Conservation (phyloP, 306 rosid genomes). For the Leucaena leucocephala region DNA sequence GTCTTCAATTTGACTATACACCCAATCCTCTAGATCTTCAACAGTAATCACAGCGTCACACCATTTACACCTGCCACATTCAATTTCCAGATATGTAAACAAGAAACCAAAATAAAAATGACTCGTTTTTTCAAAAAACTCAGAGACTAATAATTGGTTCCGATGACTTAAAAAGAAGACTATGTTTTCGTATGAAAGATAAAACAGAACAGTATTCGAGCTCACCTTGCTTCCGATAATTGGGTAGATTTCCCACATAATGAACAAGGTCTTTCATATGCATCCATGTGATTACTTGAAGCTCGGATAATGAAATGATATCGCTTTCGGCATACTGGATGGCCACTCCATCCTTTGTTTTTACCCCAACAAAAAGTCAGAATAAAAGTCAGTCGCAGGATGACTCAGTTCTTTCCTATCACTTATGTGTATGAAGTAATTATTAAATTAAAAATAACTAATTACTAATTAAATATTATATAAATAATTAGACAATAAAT, state of each 20-base stretch:
- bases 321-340: conserved; percentile 50
- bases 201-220: background rate
- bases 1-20: conserved; percentile 58
- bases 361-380: conserved; percentile 16
- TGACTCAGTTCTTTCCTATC: background rate
- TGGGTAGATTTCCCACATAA: conserved; percentile 31
- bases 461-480: too few species aligned
- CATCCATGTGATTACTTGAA: conserved; percentile 32
- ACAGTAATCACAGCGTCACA: conserved; percentile 35
- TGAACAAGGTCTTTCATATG: conserved; percentile 43
- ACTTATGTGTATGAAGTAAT: too few species aligned
- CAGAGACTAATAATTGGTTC: background rate
- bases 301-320: conserved; percentile 49
- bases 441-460: too few species aligned
- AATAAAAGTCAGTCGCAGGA: conserved; percentile 7
- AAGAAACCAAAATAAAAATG: background rate
- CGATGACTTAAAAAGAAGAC: background rate
- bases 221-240: conserved; percentile 43
- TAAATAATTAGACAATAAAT: too few species aligned
- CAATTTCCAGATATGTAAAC: conserved; percentile 25
- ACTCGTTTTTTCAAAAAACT: conserved; percentile 4
- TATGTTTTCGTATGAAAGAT: background rate
- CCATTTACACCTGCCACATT: conserved; percentile 39
- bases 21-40: conserved; percentile 61
- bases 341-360: conserved; percentile 50